Evolutionary conservation across 2,329 filamentous ascomycete genomes (phyloP).

Genomic region (Dendrostoma leiphaemia): DNA sequence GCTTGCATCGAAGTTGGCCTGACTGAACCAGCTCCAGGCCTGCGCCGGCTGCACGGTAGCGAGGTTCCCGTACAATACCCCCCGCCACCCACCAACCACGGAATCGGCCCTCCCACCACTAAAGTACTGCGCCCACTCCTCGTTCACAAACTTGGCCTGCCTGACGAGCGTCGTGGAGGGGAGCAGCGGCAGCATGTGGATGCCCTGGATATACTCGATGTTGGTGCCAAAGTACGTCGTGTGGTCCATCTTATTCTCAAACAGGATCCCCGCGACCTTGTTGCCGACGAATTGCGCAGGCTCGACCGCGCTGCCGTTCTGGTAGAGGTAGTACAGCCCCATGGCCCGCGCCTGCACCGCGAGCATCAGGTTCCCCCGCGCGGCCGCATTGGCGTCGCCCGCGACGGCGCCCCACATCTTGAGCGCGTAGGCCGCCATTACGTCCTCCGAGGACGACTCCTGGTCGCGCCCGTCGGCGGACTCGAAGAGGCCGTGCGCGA

Average conservation of each 20-base stretch:
- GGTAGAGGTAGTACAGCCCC: constrained; percentile 80
- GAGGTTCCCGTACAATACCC: constrained; percentile 79
- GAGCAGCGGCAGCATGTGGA: constrained; percentile 62
- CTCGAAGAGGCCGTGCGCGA: constrained; percentile 79
- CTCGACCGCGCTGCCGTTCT: constrained; percentile 64
- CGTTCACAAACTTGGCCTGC: constrained; percentile 64
- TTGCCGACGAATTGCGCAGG: constrained; percentile 78
- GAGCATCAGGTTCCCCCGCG: constrained; percentile 81
- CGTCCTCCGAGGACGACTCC: constrained; percentile 88
- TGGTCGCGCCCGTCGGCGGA: constrained; percentile 74
- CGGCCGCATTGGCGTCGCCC: constrained; percentile 77
- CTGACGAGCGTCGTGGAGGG: constrained; percentile 67
- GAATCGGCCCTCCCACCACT: constrained; percentile 60
- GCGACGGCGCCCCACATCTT: constrained; percentile 90
- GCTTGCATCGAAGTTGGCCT: constrained; percentile 59
- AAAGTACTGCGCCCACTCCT: constrained; percentile 86
- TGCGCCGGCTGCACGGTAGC: constrained; percentile 70
- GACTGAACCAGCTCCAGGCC: constrained; percentile 74
- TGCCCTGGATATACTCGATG: constrained; percentile 66
- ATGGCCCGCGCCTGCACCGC: constrained; percentile 73
- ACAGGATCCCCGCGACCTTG: constrained; percentile 69
- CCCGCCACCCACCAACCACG: constrained; percentile 77
- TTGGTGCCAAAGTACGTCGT: constrained; percentile 82
- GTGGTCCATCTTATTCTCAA: constrained; percentile 95
- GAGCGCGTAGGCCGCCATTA: constrained; percentile 80